phyloP scores from a whole-genome alignment of 257 asterid species.

The Misopates orontium region DNA sequence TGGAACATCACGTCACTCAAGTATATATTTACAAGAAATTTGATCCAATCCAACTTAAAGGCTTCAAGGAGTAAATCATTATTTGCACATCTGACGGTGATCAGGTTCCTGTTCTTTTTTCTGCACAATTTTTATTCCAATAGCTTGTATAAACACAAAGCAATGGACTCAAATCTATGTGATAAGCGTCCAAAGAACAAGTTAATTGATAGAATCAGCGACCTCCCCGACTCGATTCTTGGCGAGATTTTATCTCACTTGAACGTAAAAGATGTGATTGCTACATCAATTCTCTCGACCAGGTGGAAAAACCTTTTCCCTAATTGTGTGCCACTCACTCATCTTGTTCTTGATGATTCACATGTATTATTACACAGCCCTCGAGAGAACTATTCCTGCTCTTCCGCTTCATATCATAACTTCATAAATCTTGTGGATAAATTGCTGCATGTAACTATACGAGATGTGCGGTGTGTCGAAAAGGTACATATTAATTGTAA shows the following conservation, averaged over 20 bases:
- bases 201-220: too few relatives aligned
- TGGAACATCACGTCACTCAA: too few relatives aligned
- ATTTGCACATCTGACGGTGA: too few relatives aligned
- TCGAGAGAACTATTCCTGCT: too few relatives aligned
- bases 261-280: neutral
- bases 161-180: too few relatives aligned
- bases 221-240: neutral
- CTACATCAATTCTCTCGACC: slow-evolving; percentile 7
- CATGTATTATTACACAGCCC: neutral
- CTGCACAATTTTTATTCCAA: too few relatives aligned
- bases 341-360: neutral
- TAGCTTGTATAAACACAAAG: too few relatives aligned
- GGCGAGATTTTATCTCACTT: slow-evolving; percentile 1
- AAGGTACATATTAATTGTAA: neutral
- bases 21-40: too few relatives aligned
- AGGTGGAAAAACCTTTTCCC: slow-evolving; percentile 7
- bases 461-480: neutral
- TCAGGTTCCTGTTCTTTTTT: too few relatives aligned
- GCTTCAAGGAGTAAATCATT: too few relatives aligned
- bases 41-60: too few relatives aligned
- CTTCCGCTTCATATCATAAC: neutral
- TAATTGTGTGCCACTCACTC: neutral
- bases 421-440: neutral
- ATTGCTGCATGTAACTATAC: neutral
- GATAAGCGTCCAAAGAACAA: too few relatives aligned